Percentiles rank a stretch among this genome's conserved stretches.
phyloP scores from a whole-genome alignment of 352 stramenopile species.

The Phytophthora boehmeriae region DNA sequence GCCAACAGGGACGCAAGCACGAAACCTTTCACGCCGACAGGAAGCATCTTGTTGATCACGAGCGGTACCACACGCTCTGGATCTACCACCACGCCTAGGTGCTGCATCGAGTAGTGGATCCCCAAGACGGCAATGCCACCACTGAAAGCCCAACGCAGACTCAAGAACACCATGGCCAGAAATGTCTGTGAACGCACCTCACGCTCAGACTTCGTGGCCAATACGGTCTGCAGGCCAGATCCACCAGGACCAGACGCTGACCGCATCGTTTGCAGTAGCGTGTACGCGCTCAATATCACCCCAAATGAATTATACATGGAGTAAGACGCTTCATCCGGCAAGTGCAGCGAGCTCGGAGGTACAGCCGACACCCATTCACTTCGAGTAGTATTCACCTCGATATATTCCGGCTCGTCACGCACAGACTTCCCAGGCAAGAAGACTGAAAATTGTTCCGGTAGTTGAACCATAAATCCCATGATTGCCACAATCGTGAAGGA shows the following conservation, averaged over 20 bases:
- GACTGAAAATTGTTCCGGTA: conserved; percentile 62
- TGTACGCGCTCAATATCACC: conserved; percentile 61
- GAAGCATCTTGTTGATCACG: conserved; percentile 79
- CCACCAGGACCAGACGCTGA: conserved; percentile 72
- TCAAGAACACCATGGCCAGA: conserved; percentile 73
- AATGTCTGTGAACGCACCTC: conserved; percentile 83
- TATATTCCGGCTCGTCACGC: conserved; percentile 40
- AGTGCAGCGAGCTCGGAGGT: conserved; percentile 34
- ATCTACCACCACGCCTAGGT: conserved; percentile 54
- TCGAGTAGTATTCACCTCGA: conserved; percentile 56
- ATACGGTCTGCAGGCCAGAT: conserved; percentile 69
- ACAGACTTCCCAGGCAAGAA: conserved; percentile 57
- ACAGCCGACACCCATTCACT: conserved; percentile 56
- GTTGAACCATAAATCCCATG: conserved; percentile 60
- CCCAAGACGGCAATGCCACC: conserved; percentile 70
- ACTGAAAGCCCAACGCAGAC: conserved; percentile 80
- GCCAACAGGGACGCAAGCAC: conserved; percentile 73
- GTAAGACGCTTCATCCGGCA: conserved; percentile 59
- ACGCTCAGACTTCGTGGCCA: conserved; percentile 81
- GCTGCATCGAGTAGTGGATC: conserved; percentile 67
- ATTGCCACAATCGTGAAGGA: conserved; percentile 70
- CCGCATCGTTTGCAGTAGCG: conserved; percentile 69
- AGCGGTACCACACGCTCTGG: conserved; percentile 76
- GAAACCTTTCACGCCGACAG: conserved; percentile 65
- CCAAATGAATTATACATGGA: conserved; percentile 81